Percentiles rank a stretch among this genome's conserved stretches.
These are phyloP conservation scores for Leucocoprinus birnbaumii DNA, from an alignment of 768 basidiomycete species.

Conservation along the genomic window DNA sequence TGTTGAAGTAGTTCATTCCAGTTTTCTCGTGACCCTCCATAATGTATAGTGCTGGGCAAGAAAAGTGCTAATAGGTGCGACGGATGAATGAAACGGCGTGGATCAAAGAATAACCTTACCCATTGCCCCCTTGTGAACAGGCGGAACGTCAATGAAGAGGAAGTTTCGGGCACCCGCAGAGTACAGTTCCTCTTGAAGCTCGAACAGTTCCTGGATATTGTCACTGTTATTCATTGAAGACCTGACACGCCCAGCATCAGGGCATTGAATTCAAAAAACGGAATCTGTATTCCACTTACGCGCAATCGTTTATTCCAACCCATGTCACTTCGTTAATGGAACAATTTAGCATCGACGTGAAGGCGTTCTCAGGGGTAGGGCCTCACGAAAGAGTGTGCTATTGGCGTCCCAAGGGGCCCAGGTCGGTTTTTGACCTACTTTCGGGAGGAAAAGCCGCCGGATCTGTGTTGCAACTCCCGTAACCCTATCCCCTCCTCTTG, in stretches of 20 bases:
- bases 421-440: slow-evolving; percentile 29
- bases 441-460: slow-evolving; percentile 32
- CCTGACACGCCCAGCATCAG: too few species aligned
- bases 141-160: slow-evolving; percentile 58
- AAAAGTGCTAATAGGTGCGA: background rate
- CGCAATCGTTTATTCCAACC: slow-evolving; percentile 69
- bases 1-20: slow-evolving; percentile 46
- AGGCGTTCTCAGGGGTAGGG: background rate
- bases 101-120: slow-evolving; percentile 22
- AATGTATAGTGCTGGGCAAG: background rate
- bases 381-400: slow-evolving; percentile 46
- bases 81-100: background rate
- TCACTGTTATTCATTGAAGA: background rate
- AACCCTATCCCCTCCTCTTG: slow-evolving; percentile 48
- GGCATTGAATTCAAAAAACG: too few species aligned
- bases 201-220: slow-evolving; percentile 35
- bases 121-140: slow-evolving; percentile 48
- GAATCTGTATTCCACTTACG: slow-evolving; percentile 31
- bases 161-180: slow-evolving; percentile 50
- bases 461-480: slow-evolving; percentile 40
- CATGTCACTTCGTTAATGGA: slow-evolving; percentile 43
- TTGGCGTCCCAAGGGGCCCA: slow-evolving; percentile 39
- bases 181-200: slow-evolving; percentile 46
- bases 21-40: slow-evolving; percentile 12
- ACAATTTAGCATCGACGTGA: background rate